Conservation (phyloP, 2,329 filamentous ascomycete genomes). For the Hymenoscyphus fraxineus region DNA sequence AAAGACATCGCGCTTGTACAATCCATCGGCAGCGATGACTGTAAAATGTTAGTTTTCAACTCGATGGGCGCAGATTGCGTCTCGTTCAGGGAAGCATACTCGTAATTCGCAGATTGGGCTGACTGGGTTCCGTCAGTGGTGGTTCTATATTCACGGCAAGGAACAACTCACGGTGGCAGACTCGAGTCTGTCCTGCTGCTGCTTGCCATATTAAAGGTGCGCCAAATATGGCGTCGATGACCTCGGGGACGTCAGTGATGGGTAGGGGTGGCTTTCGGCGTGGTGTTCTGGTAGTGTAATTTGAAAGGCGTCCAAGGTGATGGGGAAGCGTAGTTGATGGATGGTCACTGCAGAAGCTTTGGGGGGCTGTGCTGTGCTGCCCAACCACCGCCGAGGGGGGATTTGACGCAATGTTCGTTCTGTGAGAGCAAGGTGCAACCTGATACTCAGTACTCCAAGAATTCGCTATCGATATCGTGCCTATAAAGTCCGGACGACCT, state of each 20-base stretch:
- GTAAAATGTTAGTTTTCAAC: conserved; percentile 39
- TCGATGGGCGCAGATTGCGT: not conserved
- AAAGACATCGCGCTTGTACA: conserved; percentile 99
- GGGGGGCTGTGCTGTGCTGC: conserved; percentile 31
- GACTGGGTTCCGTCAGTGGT: conserved; percentile 44
- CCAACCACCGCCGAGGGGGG: conserved; percentile 23
- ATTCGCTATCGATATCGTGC: not conserved
- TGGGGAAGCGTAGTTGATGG: conserved; percentile 13
- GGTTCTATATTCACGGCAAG: conserved; percentile 8
- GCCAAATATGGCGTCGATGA: conserved; percentile 33
- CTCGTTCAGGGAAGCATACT: conserved; percentile 54
- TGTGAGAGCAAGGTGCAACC: not conserved
- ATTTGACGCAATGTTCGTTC: conserved; percentile 18
- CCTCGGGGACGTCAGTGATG: conserved; percentile 32
- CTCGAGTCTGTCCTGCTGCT: conserved; percentile 54
- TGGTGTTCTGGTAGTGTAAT: conserved; percentile 14
- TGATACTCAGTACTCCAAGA: conserved; percentile 1
- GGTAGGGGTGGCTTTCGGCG: conserved; percentile 14
- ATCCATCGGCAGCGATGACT: conserved; percentile 98
- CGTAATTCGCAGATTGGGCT: conserved; percentile 87
- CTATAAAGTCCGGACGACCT: not conserved
- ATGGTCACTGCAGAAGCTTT: conserved; percentile 12
- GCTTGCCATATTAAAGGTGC: conserved; percentile 41
- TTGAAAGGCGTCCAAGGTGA: conserved; percentile 15
- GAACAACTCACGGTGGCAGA: conserved; percentile 56